Percentiles rank a stretch among this genome's conserved stretches.
Conservation (phyloP, 148 eudicot genomes). For the Nepenthes mirabilis region DNA sequence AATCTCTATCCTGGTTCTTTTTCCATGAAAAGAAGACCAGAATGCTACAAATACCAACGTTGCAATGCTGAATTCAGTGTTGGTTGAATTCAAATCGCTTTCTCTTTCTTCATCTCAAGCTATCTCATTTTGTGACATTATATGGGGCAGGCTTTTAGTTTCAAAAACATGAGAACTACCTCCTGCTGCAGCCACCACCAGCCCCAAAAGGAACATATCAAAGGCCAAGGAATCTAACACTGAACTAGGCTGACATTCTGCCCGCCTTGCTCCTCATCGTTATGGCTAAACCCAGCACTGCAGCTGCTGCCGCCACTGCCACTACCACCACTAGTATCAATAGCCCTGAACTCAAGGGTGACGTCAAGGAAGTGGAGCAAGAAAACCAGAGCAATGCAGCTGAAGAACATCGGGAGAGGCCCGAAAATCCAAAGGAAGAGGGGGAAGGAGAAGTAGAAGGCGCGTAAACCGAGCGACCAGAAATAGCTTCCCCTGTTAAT, state of each 20-base stretch:
- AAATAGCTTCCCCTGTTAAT: slow-evolving; percentile 49
- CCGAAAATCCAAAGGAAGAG: slow-evolving; percentile 62
- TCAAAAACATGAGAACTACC: too few species aligned
- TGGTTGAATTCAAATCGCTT: too few species aligned
- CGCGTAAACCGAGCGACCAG: slow-evolving; percentile 57
- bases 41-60: neutral
- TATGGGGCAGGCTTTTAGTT: too few species aligned
- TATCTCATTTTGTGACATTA: too few species aligned
- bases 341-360: slow-evolving; percentile 15
- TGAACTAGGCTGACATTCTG: neutral
- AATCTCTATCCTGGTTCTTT: too few species aligned
- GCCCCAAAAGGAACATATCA: too few species aligned
- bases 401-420: slow-evolving; percentile 47
- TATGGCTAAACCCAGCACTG: neutral
- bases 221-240: neutral
- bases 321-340: slow-evolving; percentile 11
- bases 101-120: too few species aligned
- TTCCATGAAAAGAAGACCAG: neutral
- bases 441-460: slow-evolving; percentile 57
- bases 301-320: slow-evolving; percentile 3
- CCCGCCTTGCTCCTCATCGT: slow-evolving; percentile 1
- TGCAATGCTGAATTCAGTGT: slow-evolving; percentile 8
- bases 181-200: too few species aligned
- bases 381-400: slow-evolving; percentile 27
- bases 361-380: slow-evolving; percentile 47